These are phyloP conservation scores for Hypoxylon sp. DNA, from an alignment of 2,329 filamentous ascomycete species.

Conservation along the genomic window DNA sequence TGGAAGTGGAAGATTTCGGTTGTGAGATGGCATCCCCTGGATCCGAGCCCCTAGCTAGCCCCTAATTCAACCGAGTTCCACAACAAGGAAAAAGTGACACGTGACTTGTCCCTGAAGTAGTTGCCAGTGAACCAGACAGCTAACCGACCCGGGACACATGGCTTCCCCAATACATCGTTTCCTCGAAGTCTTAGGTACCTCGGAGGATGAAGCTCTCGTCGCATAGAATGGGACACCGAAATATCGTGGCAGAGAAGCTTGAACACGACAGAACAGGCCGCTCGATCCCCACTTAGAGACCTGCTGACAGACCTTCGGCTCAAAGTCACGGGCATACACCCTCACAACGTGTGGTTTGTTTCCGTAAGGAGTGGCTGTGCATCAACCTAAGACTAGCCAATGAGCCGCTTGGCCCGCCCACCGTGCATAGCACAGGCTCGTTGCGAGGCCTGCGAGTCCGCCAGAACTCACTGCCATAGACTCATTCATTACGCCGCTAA, in stretches of 20 bases:
- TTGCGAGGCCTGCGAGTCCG: conserved; percentile 5
- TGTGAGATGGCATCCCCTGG: no score
- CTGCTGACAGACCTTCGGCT: conserved; percentile 6
- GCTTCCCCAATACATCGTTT: no score
- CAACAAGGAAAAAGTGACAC: neutral
- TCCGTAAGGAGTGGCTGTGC: neutral
- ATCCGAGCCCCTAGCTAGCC: neutral
- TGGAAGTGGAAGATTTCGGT: no score
- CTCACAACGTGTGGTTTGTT: conserved; percentile 1
- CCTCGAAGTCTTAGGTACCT: neutral
- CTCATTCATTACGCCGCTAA: neutral
- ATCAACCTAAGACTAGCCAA: neutral
- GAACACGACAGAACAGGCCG: neutral
- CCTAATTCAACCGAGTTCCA: neutral
- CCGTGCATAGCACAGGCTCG: conserved; percentile 4
- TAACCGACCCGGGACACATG: no score
- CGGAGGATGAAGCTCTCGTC: neutral
- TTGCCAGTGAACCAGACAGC: neutral
- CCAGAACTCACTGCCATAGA: neutral
- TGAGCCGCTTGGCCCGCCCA: neutral
- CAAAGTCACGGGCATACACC: conserved; percentile 7
- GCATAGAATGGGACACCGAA: neutral
- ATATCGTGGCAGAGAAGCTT: neutral
- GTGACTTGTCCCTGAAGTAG: neutral
- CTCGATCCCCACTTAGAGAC: neutral